phyloP scores from a whole-genome alignment of 768 basidiomycete species.

The Tremella yokohamensis region DNA sequence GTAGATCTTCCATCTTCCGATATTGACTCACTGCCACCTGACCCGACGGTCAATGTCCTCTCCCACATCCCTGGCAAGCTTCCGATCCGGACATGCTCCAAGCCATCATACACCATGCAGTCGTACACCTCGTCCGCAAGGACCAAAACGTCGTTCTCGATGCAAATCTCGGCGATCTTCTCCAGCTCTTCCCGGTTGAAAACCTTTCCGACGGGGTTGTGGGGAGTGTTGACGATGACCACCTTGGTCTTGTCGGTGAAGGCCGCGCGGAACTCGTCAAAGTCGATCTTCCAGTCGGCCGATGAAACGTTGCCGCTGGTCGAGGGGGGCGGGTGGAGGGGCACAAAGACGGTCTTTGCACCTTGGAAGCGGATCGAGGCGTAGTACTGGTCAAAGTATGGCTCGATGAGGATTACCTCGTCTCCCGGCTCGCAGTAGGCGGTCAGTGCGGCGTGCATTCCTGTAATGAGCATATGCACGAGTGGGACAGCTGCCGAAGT shows the following conservation, averaged over 20 bases:
- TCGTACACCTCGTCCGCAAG: constrained; percentile 99
- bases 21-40: constrained; percentile 75
- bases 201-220: constrained; percentile 98
- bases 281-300: constrained; percentile 82
- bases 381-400: constrained; percentile 94
- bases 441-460: constrained; percentile 87
- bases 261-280: constrained; percentile 79
- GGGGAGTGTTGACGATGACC: constrained; percentile 92
- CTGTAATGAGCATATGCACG: constrained; percentile 52
- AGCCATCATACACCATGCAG: constrained; percentile 78
- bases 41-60: constrained; percentile 89
- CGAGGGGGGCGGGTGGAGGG: constrained; percentile 79
- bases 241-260: constrained; percentile 88
- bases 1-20: neutral
- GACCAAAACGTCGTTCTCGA: constrained; percentile 86
- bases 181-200: constrained; percentile 80
- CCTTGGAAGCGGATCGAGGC: constrained; percentile 91
- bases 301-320: constrained; percentile 52
- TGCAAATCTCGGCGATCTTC: constrained; percentile 76
- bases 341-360: constrained; percentile 88
- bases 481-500: neutral
- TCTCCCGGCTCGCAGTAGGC: constrained; percentile 90
- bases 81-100: constrained; percentile 87
- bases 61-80: constrained; percentile 98
- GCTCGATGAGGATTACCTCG: constrained; percentile 98